These are phyloP conservation scores for Entomortierella parvispora DNA, from an alignment of 192 early-diverging fungal species.

Conservation along the genomic window DNA sequence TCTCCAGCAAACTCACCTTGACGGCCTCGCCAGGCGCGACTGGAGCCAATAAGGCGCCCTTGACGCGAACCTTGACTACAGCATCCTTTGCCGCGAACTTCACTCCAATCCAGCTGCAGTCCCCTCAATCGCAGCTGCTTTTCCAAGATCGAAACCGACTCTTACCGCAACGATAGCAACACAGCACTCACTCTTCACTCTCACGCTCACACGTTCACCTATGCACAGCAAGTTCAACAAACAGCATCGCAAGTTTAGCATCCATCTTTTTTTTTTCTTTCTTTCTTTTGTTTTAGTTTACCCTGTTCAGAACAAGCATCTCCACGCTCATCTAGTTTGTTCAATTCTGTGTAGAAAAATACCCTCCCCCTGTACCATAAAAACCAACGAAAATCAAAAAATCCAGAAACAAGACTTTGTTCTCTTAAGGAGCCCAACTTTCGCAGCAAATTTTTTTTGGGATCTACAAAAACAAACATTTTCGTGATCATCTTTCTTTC, in stretches of 20 bases:
- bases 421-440: constrained; percentile 3
- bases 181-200: background rate
- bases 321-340: background rate
- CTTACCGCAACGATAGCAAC: background rate
- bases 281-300: constrained; percentile 3
- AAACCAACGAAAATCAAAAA: too few species aligned
- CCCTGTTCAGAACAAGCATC: background rate
- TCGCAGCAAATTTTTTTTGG: background rate
- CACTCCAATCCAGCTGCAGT: constrained; percentile 30
- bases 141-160: background rate
- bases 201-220: too few species aligned
- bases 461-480: background rate
- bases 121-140: constrained; percentile 22
- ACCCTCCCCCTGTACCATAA: background rate
- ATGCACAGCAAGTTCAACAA: too few species aligned
- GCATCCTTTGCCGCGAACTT: background rate
- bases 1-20: background rate
- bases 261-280: constrained; percentile 2
- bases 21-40: background rate
- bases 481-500: background rate
- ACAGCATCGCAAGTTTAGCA: background rate
- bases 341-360: background rate
- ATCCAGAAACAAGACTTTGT: too few species aligned
- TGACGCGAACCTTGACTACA: constrained; percentile 3
- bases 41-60: background rate